These are phyloP conservation scores for Cytospora schulzeri DNA, from an alignment of 2,329 filamentous ascomycete species.

Conservation along the genomic window DNA sequence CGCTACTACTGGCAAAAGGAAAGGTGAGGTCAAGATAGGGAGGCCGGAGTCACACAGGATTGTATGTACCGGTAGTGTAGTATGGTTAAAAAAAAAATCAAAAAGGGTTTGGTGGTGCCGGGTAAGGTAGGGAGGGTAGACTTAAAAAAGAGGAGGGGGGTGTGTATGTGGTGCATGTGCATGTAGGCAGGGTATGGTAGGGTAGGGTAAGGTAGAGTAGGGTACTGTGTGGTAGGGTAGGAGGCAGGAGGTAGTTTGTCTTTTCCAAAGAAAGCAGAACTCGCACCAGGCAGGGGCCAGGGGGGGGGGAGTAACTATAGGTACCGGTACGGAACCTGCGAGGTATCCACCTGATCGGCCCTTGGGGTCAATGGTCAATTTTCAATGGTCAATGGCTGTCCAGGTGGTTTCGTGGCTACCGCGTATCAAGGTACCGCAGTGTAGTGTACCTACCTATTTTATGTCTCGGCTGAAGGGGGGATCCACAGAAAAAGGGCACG, in stretches of 20 bases:
- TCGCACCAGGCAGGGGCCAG: conserved; percentile 7
- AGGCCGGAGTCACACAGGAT: conserved; percentile 14
- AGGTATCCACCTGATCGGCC: conserved; percentile 24
- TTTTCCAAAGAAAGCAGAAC: not conserved
- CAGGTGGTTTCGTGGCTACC: not conserved
- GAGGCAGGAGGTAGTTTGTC: not conserved
- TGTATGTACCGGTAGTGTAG: conserved; percentile 9
- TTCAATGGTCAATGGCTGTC: not conserved
- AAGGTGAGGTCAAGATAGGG: conserved; percentile 15
- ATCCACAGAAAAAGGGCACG: conserved; percentile 23
- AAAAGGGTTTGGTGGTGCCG: conserved; percentile 6
- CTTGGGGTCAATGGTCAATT: conserved; percentile 18
- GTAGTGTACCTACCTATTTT: conserved; percentile 7
- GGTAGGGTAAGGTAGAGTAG: not conserved
- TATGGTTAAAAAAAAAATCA: conserved; percentile 4
- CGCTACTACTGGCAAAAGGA: conserved; percentile 13
- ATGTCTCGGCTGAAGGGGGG: conserved; percentile 21
- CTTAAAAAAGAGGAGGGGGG: conserved; percentile 17
- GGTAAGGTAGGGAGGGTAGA: conserved; percentile 23
- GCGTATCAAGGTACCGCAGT: conserved; percentile 18
- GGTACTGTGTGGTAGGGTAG: not conserved
- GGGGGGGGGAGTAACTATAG: conserved; percentile 7
- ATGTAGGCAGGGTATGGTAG: not conserved
- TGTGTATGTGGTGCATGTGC: too few species aligned
- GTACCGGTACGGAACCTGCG: conserved; percentile 23